Evolutionary conservation across 768 basidiomycete genomes (phyloP).

Genomic region (Cystobasidium tubakii): DNA sequence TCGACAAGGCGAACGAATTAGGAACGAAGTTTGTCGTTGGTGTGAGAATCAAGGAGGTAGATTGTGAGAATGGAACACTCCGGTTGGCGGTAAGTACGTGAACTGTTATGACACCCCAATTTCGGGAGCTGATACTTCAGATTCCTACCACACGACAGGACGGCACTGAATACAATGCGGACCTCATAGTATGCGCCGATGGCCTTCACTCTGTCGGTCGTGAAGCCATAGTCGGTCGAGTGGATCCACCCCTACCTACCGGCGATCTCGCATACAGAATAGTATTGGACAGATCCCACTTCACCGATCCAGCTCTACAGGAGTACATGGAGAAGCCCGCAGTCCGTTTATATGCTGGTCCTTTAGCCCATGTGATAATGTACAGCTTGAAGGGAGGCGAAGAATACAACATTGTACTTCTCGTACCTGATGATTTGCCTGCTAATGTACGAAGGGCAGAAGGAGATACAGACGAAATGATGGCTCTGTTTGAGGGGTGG

Average conservation of each 20-base stretch:
- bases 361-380: constrained; percentile 18
- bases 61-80: constrained; percentile 7
- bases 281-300: constrained; percentile 16
- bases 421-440: constrained; percentile 42
- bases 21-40: constrained; percentile 16
- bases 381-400: constrained; percentile 18
- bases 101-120: neutral
- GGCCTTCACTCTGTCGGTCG: constrained; percentile 25
- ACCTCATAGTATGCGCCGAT: constrained; percentile 31
- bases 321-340: constrained; percentile 26
- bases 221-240: constrained; percentile 6
- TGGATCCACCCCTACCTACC: constrained; percentile 18
- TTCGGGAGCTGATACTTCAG: neutral
- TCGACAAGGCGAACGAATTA: constrained; percentile 19
- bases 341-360: constrained; percentile 22
- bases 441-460: constrained; percentile 40
- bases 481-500: constrained; percentile 29
- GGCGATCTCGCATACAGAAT: constrained; percentile 35
- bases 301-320: constrained; percentile 7
- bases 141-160: neutral
- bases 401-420: constrained; percentile 23
- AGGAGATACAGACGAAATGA: constrained; percentile 24
- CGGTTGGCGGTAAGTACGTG: neutral
- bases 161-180: constrained; percentile 22
- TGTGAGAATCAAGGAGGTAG: constrained; percentile 4